Evolutionary conservation across 345 rosid genomes (phyloP).

Genomic region (Boechera retrofracta): DNA sequence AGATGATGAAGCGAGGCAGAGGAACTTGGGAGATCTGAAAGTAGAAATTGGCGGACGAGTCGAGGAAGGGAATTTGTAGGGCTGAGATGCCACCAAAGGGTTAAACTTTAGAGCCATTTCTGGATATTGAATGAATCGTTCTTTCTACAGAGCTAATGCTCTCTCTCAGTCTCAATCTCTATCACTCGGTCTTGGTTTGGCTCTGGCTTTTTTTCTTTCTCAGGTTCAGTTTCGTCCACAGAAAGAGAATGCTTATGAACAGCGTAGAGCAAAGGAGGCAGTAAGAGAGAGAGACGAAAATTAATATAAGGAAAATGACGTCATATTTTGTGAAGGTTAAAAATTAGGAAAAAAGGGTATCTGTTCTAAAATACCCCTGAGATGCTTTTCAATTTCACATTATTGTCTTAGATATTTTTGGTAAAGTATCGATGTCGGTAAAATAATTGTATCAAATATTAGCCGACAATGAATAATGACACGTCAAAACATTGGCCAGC

Average conservation of each 20-base stretch:
- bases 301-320: constrained; percentile 6
- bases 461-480: background rate
- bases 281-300: background rate
- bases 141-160: background rate
- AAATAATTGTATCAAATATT: background rate
- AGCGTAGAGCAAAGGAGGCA: constrained; percentile 29
- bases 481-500: background rate
- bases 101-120: constrained; percentile 76
- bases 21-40: constrained; percentile 79
- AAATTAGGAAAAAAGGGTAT: background rate
- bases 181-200: constrained; percentile 1
- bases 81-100: constrained; percentile 54
- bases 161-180: background rate
- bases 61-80: constrained; percentile 61
- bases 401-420: constrained; percentile 8
- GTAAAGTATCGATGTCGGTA: constrained; percentile 9
- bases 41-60: constrained; percentile 60
- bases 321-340: constrained; percentile 12
- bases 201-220: constrained; percentile 11
- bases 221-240: constrained; percentile 49
- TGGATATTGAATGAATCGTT: background rate
- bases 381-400: constrained; percentile 33
- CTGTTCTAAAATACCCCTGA: constrained; percentile 41
- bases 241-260: constrained; percentile 38
- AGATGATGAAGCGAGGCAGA: constrained; percentile 56